Evolutionary conservation across 1,139 yeast species (phyloP), one percentile per base, ranked within the genome.

Genomic region (Meyerozyma athensensis): DNA sequence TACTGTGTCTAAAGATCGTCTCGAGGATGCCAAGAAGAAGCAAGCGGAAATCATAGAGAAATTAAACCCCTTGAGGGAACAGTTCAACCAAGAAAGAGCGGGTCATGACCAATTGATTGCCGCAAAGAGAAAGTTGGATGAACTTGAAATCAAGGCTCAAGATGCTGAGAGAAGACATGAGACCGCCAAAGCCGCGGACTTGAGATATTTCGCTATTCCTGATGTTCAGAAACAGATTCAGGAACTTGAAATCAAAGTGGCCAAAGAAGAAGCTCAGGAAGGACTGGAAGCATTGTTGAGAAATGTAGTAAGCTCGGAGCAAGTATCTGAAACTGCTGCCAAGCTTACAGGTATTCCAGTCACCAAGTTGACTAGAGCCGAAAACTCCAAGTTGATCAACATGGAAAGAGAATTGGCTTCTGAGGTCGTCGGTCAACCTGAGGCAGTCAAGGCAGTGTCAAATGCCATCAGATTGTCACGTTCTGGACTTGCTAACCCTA

Each of bases 151-250:
- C 54, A 94, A 92, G 65, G 97, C 97, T 3, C 77, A 72, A 42
- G 97, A 94, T 65, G 98, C 98, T 19, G 97, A 90, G 61, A 86
- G 99, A 74, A 84, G 96, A 61, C 84, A 86, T 49, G 99, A 92
- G 58, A 86, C 92, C 34, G 92, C 84, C 8, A 77, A 97, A 12
- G 96, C 95, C 36, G 97, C 99, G 16, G 99, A 92, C 63, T 74
- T 92, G 59, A 78, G 96, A 61, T 84, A 90, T 71, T 94, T 89
- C 70, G 99, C 97, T 21, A 92, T 94, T 54, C 98, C 98, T 19
- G 96, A 90, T 56, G 73, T 92, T 43, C 74, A 82, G 61, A 76
- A 77, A 53, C 81, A 81, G 56, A 92, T 92, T 46, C 79, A 68
- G 38, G 79, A 77, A 47, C 72, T 90, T 45, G 98, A 92, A 61